phyloP scores from a whole-genome alignment of 2,329 filamentous ascomycete species.

The Ophiostoma perfectum region DNA sequence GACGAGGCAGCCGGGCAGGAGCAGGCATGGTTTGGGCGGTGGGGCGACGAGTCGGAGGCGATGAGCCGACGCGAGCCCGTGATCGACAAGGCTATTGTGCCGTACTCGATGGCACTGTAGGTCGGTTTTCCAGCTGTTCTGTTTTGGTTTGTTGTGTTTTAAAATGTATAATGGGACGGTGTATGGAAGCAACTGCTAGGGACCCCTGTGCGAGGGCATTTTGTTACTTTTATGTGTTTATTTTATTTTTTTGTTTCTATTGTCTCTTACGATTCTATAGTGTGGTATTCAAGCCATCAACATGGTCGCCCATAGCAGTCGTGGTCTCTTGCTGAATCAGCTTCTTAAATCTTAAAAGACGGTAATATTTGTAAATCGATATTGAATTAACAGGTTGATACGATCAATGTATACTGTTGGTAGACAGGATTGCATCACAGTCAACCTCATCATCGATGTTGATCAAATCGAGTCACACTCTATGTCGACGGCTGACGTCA shows the following conservation, averaged over 20 bases:
- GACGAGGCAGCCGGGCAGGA: constrained; percentile 61
- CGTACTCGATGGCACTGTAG: constrained; percentile 44
- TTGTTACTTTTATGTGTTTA: background rate
- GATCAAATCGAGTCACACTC: too few relatives aligned
- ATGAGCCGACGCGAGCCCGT: constrained; percentile 47
- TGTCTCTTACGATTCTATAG: background rate
- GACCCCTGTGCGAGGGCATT: background rate
- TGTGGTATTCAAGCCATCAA: background rate
- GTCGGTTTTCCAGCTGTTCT: background rate
- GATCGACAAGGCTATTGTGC: constrained; percentile 61
- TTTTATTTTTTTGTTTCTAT: background rate
- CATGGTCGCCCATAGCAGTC: background rate
- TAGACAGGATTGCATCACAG: too few relatives aligned
- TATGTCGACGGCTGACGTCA: too few relatives aligned
- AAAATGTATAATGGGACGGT: background rate
- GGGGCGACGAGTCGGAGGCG: constrained; percentile 63
- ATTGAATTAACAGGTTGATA: too few relatives aligned
- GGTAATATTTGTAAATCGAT: too few relatives aligned
- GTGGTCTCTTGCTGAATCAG: too few relatives aligned
- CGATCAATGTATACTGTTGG: too few relatives aligned
- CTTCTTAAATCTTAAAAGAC: too few relatives aligned
- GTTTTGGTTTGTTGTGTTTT: background rate
- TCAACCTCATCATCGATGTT: background rate
- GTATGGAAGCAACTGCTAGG: background rate
- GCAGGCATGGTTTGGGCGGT: constrained; percentile 63